These are phyloP conservation scores for Fusarium sterilihyphosum DNA, from an alignment of 2,329 filamentous ascomycete genomes.

Conservation along the genomic window DNA sequence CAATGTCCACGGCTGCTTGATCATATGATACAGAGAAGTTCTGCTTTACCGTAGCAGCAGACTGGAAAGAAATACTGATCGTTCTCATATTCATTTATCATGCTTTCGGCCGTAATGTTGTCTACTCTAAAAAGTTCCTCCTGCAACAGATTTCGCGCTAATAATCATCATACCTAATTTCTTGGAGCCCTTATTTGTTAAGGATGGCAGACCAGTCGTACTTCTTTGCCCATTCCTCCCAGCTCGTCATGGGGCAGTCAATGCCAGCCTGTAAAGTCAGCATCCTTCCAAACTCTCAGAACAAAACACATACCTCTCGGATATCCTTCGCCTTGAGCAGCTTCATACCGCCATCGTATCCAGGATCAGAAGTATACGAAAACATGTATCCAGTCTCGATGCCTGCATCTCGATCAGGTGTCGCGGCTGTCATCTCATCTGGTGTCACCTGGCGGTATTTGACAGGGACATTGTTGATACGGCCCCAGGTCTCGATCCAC, in stretches of 20 bases:
- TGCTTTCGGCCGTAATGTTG: background rate
- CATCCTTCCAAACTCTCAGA: background rate
- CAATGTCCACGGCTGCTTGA: rapidly evolving
- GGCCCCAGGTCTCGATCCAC: conserved; percentile 55
- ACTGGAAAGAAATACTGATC: too few species aligned
- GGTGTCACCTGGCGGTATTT: conserved; percentile 53
- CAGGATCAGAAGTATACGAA: conserved; percentile 56
- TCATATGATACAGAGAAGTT: background rate
- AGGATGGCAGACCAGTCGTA: conserved; percentile 49
- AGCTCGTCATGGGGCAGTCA: conserved; percentile 55
- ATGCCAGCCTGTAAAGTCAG: conserved; percentile 51
- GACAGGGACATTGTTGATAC: conserved; percentile 47
- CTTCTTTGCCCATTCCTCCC: conserved; percentile 49
- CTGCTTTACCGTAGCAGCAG: too few species aligned
- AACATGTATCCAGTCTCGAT: conserved; percentile 59
- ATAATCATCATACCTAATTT: background rate
- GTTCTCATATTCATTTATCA: background rate
- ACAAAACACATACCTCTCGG: conserved; percentile 49
- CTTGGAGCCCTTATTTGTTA: background rate
- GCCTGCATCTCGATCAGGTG: conserved; percentile 54
- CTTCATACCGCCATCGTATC: conserved; percentile 59
- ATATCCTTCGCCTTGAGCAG: conserved; percentile 57
- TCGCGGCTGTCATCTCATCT: conserved; percentile 53
- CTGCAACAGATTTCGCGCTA: too few species aligned
- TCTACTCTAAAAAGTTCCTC: background rate